These are phyloP conservation scores for Amanita jacksonii DNA, from an alignment of 768 basidiomycete species.

Conservation along the genomic window DNA sequence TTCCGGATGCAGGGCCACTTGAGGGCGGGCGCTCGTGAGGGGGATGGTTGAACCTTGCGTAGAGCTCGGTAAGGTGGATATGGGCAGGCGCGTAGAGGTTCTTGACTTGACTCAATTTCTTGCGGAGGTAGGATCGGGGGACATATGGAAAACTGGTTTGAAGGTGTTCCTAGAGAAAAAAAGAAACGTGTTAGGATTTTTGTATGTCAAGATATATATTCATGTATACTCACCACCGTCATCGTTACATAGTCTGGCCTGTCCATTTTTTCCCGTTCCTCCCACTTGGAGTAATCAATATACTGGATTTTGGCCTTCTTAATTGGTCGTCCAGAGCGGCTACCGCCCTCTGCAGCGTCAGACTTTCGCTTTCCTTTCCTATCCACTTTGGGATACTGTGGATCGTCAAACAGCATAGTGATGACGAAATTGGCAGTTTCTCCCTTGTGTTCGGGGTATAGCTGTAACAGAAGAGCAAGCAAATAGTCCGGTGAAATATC, in stretches of 20 bases:
- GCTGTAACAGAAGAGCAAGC: conserved; percentile 34
- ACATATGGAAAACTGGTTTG: conserved; percentile 47
- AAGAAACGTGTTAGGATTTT: too few relatives aligned
- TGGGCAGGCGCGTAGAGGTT: conserved; percentile 61
- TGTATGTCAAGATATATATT: too few relatives aligned
- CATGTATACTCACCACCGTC: too few relatives aligned
- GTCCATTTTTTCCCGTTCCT: too few relatives aligned
- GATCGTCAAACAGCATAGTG: conserved; percentile 53
- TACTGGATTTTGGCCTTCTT: conserved; percentile 48
- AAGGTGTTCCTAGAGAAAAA: conserved; percentile 35
- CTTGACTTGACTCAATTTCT: conserved; percentile 26
- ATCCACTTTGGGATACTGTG: conserved; percentile 46
- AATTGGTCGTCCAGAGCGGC: conserved; percentile 15
- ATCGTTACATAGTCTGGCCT: too few relatives aligned
- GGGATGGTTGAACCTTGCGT: conserved; percentile 20
- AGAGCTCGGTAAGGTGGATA: conserved; percentile 32
- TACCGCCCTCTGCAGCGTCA: conserved; percentile 22
- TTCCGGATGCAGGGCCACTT: conserved; percentile 25
- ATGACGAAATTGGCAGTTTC: conserved; percentile 45
- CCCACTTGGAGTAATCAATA: conserved; percentile 21
- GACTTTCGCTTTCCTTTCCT: conserved; percentile 24
- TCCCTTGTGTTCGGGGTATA: conserved; percentile 26
- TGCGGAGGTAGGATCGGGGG: conserved; percentile 44
- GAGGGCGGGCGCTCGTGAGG: conserved; percentile 19
- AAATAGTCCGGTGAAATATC: conserved; percentile 56